Percentiles rank a stretch among this genome's conserved stretches.
phyloP scores from a whole-genome alignment of 1,284 basidiomycete species.

The Pascua guehoae region DNA sequence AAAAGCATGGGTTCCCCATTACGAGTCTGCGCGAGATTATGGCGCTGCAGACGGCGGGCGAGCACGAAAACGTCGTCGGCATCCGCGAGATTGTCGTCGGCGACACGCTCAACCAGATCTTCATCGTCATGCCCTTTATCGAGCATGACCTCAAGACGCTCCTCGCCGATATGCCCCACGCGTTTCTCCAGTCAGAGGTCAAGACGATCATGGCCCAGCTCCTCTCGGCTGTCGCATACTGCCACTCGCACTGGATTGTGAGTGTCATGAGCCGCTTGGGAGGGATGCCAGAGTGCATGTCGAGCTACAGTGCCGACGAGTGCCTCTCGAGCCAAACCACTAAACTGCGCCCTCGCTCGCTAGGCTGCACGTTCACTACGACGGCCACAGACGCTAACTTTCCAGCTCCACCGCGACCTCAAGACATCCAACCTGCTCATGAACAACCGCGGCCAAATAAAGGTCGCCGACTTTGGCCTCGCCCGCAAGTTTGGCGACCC shows the following conservation, averaged over 20 bases:
- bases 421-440: conserved; percentile 97
- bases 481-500: conserved; percentile 95
- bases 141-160: conserved; percentile 98
- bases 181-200: conserved; percentile 95
- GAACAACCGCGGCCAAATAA: conserved; percentile 98
- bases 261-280: conserved; percentile 9
- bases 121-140: conserved; percentile 99
- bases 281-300: background rate
- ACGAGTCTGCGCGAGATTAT: conserved; percentile 93
- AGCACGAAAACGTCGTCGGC: conserved; percentile 91
- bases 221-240: conserved; percentile 85
- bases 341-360: background rate
- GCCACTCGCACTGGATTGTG: conserved; percentile 90
- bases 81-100: conserved; percentile 97
- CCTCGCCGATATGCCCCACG: conserved; percentile 84
- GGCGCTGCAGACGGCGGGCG: conserved; percentile 78
- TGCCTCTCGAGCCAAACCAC: background rate
- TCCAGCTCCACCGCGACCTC: conserved; percentile 80
- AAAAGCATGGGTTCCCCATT: conserved; percentile 97
- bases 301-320: background rate
- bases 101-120: conserved; percentile 99
- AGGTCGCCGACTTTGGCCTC: conserved; percentile 97
- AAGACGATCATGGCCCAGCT: conserved; percentile 94
- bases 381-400: background rate
- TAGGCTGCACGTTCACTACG: background rate